Percentiles rank a stretch among this genome's conserved stretches.
phyloP scores from a whole-genome alignment of 352 stramenopile genomes.

The Halophytophthora batemanensis region DNA sequence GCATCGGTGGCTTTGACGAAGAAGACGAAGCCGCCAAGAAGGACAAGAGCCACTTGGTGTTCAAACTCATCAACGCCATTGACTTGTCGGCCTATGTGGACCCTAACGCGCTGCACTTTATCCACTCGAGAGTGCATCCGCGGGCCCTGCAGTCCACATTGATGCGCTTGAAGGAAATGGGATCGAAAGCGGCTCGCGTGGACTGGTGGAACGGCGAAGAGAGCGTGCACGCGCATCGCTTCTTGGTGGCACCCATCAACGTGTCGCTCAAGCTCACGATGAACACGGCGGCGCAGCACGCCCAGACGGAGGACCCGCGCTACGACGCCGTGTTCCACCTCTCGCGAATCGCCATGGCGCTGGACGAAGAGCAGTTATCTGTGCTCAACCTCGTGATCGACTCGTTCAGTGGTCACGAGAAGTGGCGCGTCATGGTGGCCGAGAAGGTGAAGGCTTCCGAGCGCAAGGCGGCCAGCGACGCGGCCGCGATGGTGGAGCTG shows the following conservation, averaged over 20 bases:
- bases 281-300: slow-evolving; percentile 76
- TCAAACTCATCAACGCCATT: slow-evolving; percentile 85
- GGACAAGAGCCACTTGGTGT: slow-evolving; percentile 67
- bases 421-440: slow-evolving; percentile 68
- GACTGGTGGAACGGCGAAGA: slow-evolving; percentile 83
- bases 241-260: slow-evolving; percentile 79
- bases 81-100: slow-evolving; percentile 88
- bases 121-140: slow-evolving; percentile 78
- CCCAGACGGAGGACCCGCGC: slow-evolving; percentile 67
- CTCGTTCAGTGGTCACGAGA: slow-evolving; percentile 62
- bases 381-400: slow-evolving; percentile 78
- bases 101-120: slow-evolving; percentile 80
- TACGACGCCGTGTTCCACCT: slow-evolving; percentile 81
- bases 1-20: slow-evolving; percentile 67
- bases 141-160: slow-evolving; percentile 77
- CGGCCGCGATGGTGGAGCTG: slow-evolving; percentile 36
- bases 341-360: slow-evolving; percentile 63
- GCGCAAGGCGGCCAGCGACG: slow-evolving; percentile 38
- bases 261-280: slow-evolving; percentile 86
- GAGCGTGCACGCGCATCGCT: slow-evolving; percentile 70
- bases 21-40: slow-evolving; percentile 24
- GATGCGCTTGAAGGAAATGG: slow-evolving; percentile 81
- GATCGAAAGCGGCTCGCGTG: slow-evolving; percentile 39
- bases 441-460: slow-evolving; percentile 70
- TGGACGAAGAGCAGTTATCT: slow-evolving; percentile 86